Evolutionary conservation across 1,284 basidiomycete species (phyloP).

Genomic region (Rhodotorula sp.): DNA sequence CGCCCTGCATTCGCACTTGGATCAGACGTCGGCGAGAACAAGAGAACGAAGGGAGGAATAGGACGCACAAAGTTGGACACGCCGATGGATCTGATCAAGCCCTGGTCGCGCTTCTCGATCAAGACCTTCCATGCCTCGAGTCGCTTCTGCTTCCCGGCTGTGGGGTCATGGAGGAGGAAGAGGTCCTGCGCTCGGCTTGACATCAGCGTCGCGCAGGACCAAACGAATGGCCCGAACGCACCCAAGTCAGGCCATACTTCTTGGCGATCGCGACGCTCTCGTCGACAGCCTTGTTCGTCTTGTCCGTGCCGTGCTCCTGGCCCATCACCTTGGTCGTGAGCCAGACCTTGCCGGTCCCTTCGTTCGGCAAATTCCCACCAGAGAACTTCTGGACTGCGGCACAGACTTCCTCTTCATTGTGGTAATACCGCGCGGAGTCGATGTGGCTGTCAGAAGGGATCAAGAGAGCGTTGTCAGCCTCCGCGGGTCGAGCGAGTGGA

Average conservation of each 20-base stretch:
- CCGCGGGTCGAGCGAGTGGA: background rate
- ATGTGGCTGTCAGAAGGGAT: conserved; percentile 54
- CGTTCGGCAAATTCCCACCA: conserved; percentile 8
- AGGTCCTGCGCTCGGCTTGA: conserved; percentile 55
- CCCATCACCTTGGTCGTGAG: conserved; percentile 54
- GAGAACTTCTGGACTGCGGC: conserved; percentile 58
- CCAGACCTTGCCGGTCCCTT: conserved; percentile 62
- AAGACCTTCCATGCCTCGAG: conserved; percentile 65
- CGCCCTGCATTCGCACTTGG: conserved; percentile 44
- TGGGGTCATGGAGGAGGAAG: conserved; percentile 72
- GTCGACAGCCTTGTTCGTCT: conserved; percentile 38
- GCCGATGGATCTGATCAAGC: conserved; percentile 68
- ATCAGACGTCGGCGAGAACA: background rate
- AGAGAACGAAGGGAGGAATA: conserved; percentile 52
- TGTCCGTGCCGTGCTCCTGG: conserved; percentile 38
- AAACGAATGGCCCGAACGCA: conserved; percentile 47
- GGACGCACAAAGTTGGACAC: conserved; percentile 64
- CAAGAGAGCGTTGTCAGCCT: background rate
- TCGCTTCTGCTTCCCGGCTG: conserved; percentile 60
- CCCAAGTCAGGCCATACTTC: conserved; percentile 47
- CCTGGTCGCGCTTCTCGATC: conserved; percentile 60
- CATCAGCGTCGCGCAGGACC: background rate
- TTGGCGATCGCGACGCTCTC: conserved; percentile 34
- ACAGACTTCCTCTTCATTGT: conserved; percentile 65
- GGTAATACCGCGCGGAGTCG: conserved; percentile 67